Evolutionary conservation across 768 basidiomycete genomes (phyloP), one percentile per base, ranked within the genome.

Genomic region (Mycena capillaripes): DNA sequence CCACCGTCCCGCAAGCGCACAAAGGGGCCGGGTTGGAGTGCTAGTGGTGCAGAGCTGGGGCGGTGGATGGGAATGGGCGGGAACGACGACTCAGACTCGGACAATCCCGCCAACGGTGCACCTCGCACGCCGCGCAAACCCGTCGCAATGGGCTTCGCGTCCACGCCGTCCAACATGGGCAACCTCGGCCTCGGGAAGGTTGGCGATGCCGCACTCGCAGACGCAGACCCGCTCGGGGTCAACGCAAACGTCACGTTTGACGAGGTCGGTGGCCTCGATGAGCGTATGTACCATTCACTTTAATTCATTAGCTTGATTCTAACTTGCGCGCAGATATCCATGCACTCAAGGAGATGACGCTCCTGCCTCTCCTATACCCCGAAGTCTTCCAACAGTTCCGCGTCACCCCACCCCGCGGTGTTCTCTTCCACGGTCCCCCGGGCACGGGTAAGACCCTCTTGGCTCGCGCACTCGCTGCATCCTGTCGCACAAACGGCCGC

Each of bases 281-380:
- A 96, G 64, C 97, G 38, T 38, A 38, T 38, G 38, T 16, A 16
- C 38, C n/a, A 1, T 38, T 38, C 38, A 38, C 10, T 38, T 16
- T 38, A 38, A 38, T 38, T 10, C 16, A 38, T 16, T 11, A 11
- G 38, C 38, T 38, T 38, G 38, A 38, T 38, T 38, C 38, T 38
- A 38, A 38, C 38, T 38, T 38, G 2, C 38, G 2, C 38, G 16
- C 38, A 38, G 38, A 96, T 97, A 97, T 99, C 66, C 96, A 97
- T 78, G 94, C 96, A 10, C 84, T 99, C 70, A 99, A 98, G 83
- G 98, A 99, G 80, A 99, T 99, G 98, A 98, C 98, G 0, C 87
- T 98, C n/a, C 88, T 99, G 0, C 98, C 98, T 0, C 85, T 99
- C 0, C 85, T 98, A 19, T 99, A 99, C 79, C 98, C 98, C 0